Evolutionary conservation across 176 grass and related monocot species (phyloP).

Genomic region (Miscanthus lutarioriparius): DNA sequence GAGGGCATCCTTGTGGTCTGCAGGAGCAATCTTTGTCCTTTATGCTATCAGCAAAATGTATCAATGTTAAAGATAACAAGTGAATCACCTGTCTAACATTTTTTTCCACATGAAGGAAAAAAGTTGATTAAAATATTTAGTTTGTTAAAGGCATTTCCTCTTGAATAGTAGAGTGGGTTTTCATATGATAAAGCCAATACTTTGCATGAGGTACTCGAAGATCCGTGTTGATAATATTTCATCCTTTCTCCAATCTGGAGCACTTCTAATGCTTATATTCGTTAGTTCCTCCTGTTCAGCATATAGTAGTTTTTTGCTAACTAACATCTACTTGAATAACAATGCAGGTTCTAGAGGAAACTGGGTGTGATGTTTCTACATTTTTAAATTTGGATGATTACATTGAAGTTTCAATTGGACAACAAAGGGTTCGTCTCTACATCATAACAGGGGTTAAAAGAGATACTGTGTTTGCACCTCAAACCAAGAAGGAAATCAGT

Average conservation of each 20-base stretch:
- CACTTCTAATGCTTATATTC: slow-evolving; percentile 1
- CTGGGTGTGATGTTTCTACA: slow-evolving; percentile 86
- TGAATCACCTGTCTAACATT: neutral
- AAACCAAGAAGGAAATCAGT: slow-evolving; percentile 99
- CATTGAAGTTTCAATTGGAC: slow-evolving; percentile 84
- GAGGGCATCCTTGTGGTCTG: neutral
- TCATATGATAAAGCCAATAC: neutral
- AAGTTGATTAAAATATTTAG: neutral
- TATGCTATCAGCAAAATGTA: neutral
- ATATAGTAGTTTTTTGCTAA: neutral
- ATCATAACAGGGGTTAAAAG: slow-evolving; percentile 81
- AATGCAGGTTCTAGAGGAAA: slow-evolving; percentile 90
- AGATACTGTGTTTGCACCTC: slow-evolving; percentile 83
- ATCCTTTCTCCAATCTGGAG: neutral
- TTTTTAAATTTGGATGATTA: slow-evolving; percentile 72
- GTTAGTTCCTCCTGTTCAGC: neutral
- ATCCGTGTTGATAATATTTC: neutral
- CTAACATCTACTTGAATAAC: slow-evolving; percentile 10
- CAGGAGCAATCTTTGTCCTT: neutral
- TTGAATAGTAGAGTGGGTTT: neutral
- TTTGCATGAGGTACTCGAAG: neutral
- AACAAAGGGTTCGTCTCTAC: slow-evolving; percentile 89
- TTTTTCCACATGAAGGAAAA: neutral
- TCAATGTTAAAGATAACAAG: slow-evolving; percentile 12
- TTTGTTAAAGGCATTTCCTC: neutral